phyloP scores from a whole-genome alignment of 1,284 basidiomycete genomes.

The Ganoderma sinense region DNA sequence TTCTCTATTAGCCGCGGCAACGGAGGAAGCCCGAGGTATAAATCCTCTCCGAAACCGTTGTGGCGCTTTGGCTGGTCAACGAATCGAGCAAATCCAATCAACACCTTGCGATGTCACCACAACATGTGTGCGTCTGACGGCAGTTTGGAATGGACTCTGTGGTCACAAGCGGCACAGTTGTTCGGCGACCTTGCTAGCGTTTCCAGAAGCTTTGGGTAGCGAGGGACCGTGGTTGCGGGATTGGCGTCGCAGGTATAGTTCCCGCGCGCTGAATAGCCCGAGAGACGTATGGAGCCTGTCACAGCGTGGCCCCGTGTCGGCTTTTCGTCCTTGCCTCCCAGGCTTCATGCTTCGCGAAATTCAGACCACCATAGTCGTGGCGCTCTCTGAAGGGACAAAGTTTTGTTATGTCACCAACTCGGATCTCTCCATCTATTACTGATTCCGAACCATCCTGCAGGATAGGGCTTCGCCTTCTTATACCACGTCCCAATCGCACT shows the following conservation, averaged over 20 bases:
- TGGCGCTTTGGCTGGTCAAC: background rate
- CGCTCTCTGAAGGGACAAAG: background rate
- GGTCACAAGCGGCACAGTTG: background rate
- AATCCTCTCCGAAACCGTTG: background rate
- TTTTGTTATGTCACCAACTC: background rate
- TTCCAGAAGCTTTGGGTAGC: background rate
- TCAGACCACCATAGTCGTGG: background rate
- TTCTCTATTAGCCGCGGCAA: background rate
- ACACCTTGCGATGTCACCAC: background rate
- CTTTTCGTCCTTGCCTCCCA: background rate
- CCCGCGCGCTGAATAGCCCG: background rate
- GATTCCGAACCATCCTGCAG: background rate
- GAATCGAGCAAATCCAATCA: background rate
- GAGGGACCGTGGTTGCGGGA: background rate
- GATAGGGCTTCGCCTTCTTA: background rate
- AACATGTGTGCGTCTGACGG: background rate
- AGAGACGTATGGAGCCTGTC: background rate
- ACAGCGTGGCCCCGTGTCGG: background rate
- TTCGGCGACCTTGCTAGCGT: background rate
- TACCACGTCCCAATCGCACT: background rate
- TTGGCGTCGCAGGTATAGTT: background rate
- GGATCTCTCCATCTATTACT: background rate
- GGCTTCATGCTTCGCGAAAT: background rate
- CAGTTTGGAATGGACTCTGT: background rate
- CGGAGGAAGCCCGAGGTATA: background rate